Evolutionary conservation across 208 protist species (phyloP).

Genomic region (Phytomonas sp.): DNA sequence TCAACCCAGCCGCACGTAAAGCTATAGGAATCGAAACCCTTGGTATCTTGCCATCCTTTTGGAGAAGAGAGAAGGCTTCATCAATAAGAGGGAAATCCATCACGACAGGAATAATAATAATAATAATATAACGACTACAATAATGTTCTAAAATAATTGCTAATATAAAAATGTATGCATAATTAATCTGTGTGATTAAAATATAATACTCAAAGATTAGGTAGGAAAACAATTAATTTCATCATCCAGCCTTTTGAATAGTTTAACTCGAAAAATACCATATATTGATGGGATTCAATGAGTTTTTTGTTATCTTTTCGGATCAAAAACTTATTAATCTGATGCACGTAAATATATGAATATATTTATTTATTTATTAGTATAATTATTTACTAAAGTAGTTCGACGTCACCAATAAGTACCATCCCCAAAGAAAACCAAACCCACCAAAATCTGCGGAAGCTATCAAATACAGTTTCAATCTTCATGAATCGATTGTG

Average conservation of each 20-base stretch:
- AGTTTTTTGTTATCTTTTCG: neutral
- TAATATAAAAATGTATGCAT: conserved; percentile 5
- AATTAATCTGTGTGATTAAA: conserved; percentile 2
- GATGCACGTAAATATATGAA: neutral
- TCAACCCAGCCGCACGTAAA: conserved; percentile 78
- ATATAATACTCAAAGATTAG: conserved; percentile 6
- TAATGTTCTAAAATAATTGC: neutral
- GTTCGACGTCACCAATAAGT: conserved; percentile 73
- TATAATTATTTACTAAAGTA: conserved; percentile 30
- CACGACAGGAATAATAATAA: conserved; percentile 5
- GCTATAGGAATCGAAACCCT: conserved; percentile 80
- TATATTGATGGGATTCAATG: neutral
- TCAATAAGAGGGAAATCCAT: conserved; percentile 46
- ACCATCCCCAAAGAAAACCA: conserved; percentile 75
- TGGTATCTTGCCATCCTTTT: conserved; percentile 85
- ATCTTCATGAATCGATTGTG: conserved; percentile 54
- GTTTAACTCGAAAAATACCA: neutral
- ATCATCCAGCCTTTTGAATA: neutral
- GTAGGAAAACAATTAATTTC: neutral
- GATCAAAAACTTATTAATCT: neutral
- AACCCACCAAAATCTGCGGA: conserved; percentile 74
- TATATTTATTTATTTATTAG: neutral
- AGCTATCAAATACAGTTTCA: conserved; percentile 42
- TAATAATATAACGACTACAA: conserved; percentile 6
- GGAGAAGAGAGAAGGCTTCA: conserved; percentile 85